Conservation (phyloP, 2,329 filamentous ascomycete species). For the Didymella keratinophila region DNA sequence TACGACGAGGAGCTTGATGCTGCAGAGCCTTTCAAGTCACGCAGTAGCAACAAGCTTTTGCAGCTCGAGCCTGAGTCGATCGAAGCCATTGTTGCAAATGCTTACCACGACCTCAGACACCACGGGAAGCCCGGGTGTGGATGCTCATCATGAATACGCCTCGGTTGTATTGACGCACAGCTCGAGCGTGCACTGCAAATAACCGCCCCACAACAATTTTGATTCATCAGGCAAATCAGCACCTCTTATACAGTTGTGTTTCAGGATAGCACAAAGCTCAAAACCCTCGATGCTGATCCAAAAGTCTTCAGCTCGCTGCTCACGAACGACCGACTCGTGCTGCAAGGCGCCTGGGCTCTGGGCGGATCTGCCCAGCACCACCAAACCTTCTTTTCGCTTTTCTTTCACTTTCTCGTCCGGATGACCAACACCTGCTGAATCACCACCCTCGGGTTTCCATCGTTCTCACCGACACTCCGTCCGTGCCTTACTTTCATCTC, state of each 20-base stretch:
- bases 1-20: slow-evolving; percentile 44
- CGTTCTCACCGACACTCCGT: slow-evolving; percentile 19
- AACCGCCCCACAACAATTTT: slow-evolving; percentile 12
- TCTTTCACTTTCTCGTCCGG: slow-evolving; percentile 4
- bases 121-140: slow-evolving; percentile 45
- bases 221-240: slow-evolving; percentile 15
- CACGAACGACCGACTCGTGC: not conserved
- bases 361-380: slow-evolving; percentile 17
- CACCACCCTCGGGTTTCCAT: slow-evolving; percentile 5
- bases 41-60: slow-evolving; percentile 32
- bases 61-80: slow-evolving; percentile 30
- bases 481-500: slow-evolving; percentile 20
- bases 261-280: slow-evolving; percentile 13
- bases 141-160: slow-evolving; percentile 34
- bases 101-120: slow-evolving; percentile 32
- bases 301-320: not conserved
- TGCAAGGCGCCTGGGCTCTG: slow-evolving; percentile 1
- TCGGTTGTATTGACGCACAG: not conserved
- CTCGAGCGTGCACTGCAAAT: slow-evolving; percentile 14
- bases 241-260: not conserved
- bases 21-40: slow-evolving; percentile 36
- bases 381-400: slow-evolving; percentile 7
- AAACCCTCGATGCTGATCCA: not conserved
- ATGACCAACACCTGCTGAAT: slow-evolving; percentile 12
- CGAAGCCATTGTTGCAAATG: slow-evolving; percentile 27